Percentiles rank a stretch among this genome's conserved stretches.
Conservation (phyloP, 805 yeast species). For the Wickerhamiella occidentalis region DNA sequence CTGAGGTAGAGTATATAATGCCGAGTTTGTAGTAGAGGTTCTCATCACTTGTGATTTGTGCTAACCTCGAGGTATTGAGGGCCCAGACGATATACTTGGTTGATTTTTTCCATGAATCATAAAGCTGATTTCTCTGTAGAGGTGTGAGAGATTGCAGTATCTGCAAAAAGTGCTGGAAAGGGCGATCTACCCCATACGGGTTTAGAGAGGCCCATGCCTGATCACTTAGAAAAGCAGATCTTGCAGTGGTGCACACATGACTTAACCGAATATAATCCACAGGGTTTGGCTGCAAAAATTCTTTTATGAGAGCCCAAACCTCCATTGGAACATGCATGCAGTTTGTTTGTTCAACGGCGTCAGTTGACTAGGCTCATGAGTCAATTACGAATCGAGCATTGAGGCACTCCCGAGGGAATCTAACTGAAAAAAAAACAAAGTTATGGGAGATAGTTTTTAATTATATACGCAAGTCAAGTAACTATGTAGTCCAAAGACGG, state of each 20-base stretch:
- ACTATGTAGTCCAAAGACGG: conserved; percentile 82
- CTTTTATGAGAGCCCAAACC: background rate
- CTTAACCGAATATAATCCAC: background rate
- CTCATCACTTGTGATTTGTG: background rate
- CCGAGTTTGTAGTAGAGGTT: conserved; percentile 7
- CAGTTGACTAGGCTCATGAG: background rate
- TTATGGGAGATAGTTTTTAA: no score
- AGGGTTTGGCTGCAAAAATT: background rate
- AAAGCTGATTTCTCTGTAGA: background rate
- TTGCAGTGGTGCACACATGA: background rate
- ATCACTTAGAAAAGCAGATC: background rate
- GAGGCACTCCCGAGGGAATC: no score
- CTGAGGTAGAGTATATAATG: background rate
- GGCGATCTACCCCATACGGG: background rate
- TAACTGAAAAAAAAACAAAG: no score
- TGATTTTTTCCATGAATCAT: background rate
- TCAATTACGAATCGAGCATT: no score
- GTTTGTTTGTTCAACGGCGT: background rate
- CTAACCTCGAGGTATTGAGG: background rate
- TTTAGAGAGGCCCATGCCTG: background rate
- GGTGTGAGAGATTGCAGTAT: background rate
- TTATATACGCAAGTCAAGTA: background rate
- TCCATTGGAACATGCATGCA: background rate
- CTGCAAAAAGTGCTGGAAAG: background rate
- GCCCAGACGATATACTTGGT: conserved; percentile 4